A percentile compares a stretch with the other conserved stretches of the same genome.
These are phyloP conservation scores for Dendrobium catenatum DNA, from an alignment of 106 monocot genomes.

Conservation along the genomic window DNA sequence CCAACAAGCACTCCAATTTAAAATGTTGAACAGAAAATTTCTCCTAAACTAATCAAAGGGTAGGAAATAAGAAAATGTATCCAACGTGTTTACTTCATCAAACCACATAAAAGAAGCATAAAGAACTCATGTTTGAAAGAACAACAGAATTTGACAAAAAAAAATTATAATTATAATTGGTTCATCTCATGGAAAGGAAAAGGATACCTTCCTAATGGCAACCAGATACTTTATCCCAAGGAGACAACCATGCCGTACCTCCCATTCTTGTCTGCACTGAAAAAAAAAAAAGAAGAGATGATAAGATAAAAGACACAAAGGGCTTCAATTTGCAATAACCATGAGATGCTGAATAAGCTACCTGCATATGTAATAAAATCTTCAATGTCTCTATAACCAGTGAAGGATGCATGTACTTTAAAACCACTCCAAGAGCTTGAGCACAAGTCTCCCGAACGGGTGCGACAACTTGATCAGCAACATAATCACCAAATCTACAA, in stretches of 20 bases:
- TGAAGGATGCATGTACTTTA: conserved; percentile 91
- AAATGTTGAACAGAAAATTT: too few species aligned
- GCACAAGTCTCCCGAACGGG: conserved; percentile 98
- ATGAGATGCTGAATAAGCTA: conserved; percentile 12
- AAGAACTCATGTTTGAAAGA: background rate
- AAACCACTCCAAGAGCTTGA: conserved; percentile 87
- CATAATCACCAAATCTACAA: conserved; percentile 94
- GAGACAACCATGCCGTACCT: conserved; percentile 95
- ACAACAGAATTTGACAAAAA: background rate
- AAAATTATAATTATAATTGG: background rate
- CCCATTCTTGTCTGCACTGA: conserved; percentile 99
- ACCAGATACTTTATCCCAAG: conserved; percentile 92
- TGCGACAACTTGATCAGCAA: conserved; percentile 97
- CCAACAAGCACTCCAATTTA: too few species aligned
- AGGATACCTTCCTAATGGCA: conserved; percentile 72
- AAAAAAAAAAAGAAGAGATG: conserved; percentile 34
- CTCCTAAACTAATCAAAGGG: too few species aligned
- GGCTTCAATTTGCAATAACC: background rate
- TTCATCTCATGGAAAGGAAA: background rate
- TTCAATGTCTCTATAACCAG: conserved; percentile 76
- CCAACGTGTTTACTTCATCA: background rate
- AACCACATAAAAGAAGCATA: background rate
- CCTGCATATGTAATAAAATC: conserved; percentile 90
- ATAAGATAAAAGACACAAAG: conserved; percentile 18
- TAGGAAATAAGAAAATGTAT: background rate